Evolutionary conservation across 2,329 filamentous ascomycete genomes (phyloP).

Genomic region (Aspergillus fumigatiaffinis): DNA sequence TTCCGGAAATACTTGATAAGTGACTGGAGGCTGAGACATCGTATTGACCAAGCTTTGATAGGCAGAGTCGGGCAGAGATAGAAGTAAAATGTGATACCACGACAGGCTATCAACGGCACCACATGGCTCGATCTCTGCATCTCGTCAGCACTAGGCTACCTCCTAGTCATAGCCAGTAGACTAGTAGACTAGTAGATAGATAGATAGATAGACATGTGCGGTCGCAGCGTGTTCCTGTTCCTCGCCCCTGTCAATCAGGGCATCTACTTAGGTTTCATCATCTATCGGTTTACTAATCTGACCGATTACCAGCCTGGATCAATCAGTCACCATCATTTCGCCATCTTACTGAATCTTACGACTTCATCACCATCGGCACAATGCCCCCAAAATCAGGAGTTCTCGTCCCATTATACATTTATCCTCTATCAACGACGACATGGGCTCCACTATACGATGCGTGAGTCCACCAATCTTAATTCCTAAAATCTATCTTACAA

Average conservation of each 20-base stretch:
- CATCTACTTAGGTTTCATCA: background rate
- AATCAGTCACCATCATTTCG: too few species aligned
- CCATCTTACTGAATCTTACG: background rate
- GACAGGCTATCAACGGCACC: background rate
- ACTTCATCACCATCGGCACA: background rate
- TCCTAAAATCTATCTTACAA: too few species aligned
- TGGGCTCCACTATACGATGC: slow-evolving; percentile 17
- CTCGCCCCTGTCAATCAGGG: background rate
- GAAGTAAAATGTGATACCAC: background rate
- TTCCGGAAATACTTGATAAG: background rate
- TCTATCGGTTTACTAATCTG: background rate
- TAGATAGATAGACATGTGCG: too few species aligned
- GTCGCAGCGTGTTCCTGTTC: too few species aligned
- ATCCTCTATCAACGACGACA: slow-evolving; percentile 9
- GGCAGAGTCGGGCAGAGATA: too few species aligned
- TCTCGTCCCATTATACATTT: slow-evolving; percentile 16
- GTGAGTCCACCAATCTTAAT: slow-evolving; percentile 1
- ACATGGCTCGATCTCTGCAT: background rate
- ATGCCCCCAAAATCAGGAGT: slow-evolving; percentile 2
- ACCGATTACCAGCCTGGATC: too few species aligned
- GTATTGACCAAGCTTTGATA: background rate
- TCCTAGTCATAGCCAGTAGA: background rate
- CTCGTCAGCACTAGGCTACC: background rate
- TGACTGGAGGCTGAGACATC: background rate
- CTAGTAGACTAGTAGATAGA: background rate